phyloP scores from a whole-genome alignment of 1,284 basidiomycete genomes.

The Kalmanozyma brasiliensis region DNA sequence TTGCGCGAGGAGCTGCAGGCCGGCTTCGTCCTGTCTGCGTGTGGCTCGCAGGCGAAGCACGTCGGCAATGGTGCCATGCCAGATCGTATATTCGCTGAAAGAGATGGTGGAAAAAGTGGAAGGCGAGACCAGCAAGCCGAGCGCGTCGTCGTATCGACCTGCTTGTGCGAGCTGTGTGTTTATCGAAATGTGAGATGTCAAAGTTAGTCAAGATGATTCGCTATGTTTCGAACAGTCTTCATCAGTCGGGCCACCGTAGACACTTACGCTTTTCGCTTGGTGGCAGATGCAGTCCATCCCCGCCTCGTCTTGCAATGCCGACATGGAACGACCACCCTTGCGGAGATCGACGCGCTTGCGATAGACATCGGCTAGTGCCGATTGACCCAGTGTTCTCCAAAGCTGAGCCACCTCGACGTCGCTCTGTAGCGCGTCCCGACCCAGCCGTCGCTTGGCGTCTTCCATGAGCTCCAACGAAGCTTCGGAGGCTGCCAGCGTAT shows the following conservation, averaged over 20 bases:
- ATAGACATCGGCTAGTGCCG: conserved; percentile 28
- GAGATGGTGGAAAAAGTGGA: conserved; percentile 20
- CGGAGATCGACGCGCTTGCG: conserved; percentile 4
- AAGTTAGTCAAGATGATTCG: background rate
- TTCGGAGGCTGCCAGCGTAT: conserved; percentile 16
- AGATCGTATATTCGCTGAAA: conserved; percentile 26
- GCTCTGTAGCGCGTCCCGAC: conserved; percentile 12
- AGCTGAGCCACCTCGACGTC: conserved; percentile 20
- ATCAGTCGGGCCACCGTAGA: too few species aligned
- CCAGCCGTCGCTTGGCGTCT: conserved; percentile 37
- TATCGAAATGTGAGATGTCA: background rate
- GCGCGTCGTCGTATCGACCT: conserved; percentile 41
- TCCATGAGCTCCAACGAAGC: conserved; percentile 39
- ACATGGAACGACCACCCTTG: background rate
- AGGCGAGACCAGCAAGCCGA: conserved; percentile 24
- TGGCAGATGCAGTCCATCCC: conserved; percentile 25
- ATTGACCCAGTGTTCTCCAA: conserved; percentile 26
- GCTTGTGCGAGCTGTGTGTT: conserved; percentile 13
- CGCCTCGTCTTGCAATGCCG: conserved; percentile 16
- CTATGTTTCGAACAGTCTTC: background rate
- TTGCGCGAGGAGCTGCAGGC: conserved; percentile 15
- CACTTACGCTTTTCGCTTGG: conserved; percentile 22
- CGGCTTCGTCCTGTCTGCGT: conserved; percentile 26
- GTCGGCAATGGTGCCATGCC: conserved; percentile 25
- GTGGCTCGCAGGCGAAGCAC: conserved; percentile 32